Evolutionary conservation across 352 stramenopile genomes (phyloP).

Genomic region (Pythium dissimile): DNA sequence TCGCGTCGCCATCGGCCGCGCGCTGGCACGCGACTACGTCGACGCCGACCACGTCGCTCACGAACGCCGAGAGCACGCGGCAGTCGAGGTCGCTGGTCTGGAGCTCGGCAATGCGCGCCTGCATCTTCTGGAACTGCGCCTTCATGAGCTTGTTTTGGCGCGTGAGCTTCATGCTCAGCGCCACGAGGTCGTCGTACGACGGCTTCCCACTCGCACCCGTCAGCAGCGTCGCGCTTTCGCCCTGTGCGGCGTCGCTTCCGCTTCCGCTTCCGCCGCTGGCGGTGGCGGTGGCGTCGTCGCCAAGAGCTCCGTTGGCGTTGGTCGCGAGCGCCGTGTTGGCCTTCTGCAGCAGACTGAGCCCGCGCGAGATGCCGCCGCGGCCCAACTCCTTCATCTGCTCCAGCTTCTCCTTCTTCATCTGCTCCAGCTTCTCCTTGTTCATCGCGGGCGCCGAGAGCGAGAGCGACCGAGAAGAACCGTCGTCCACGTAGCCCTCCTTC

Average conservation of each 20-base stretch:
- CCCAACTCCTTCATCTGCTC: slow-evolving; percentile 88
- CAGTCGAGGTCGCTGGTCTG: slow-evolving; percentile 43
- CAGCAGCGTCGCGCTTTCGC: neutral
- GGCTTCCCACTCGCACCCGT: slow-evolving; percentile 11
- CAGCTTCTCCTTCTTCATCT: slow-evolving; percentile 88
- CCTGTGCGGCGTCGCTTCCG: neutral
- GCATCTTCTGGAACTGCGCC: slow-evolving; percentile 75
- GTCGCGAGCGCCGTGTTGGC: slow-evolving; percentile 24
- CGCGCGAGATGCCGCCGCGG: slow-evolving; percentile 65
- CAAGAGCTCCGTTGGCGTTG: slow-evolving; percentile 5
- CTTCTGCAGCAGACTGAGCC: slow-evolving; percentile 71
- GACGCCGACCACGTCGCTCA: slow-evolving; percentile 62
- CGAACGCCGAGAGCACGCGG: slow-evolving; percentile 45
- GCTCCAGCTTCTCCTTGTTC: slow-evolving; percentile 35
- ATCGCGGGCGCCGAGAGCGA: slow-evolving; percentile 6
- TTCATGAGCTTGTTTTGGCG: slow-evolving; percentile 88
- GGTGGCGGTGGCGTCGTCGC: slow-evolving; percentile 9
- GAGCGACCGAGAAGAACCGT: neutral
- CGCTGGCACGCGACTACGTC: slow-evolving; percentile 55
- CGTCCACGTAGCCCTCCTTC: neutral
- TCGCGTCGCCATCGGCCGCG: neutral
- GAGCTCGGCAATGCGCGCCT: slow-evolving; percentile 40
- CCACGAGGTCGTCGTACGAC: slow-evolving; percentile 79
- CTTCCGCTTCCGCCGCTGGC: neutral
- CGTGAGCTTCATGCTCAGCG: slow-evolving; percentile 87